A percentile compares a stretch with the other conserved stretches of the same genome.
These are phyloP conservation scores for Aciculosporium take DNA, from an alignment of 2,329 filamentous ascomycete species.

Conservation along the genomic window DNA sequence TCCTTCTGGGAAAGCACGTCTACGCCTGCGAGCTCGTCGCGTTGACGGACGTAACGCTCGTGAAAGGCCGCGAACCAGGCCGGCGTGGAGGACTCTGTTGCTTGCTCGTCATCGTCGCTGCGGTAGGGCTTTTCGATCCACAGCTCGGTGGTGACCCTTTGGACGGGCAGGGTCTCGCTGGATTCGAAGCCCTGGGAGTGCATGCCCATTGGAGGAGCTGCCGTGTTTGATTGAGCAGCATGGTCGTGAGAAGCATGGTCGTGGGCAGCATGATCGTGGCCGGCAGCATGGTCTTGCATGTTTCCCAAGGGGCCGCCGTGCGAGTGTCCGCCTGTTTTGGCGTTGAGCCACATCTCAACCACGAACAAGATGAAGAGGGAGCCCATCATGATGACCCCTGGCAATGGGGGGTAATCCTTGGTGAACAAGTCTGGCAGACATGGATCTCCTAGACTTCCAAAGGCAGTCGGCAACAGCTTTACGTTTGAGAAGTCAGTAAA, in stretches of 20 bases:
- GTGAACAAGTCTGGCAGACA: constrained; percentile 47
- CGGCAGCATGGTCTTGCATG: background rate
- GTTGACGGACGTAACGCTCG: constrained; percentile 47
- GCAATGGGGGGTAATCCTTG: constrained; percentile 44
- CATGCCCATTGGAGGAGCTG: background rate
- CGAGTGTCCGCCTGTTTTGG: constrained; percentile 42
- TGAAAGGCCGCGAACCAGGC: constrained; percentile 50
- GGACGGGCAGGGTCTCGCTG: background rate
- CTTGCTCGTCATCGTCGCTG: constrained; percentile 13
- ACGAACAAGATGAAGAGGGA: constrained; percentile 47
- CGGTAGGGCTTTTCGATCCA: background rate
- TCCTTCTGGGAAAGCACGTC: constrained; percentile 31
- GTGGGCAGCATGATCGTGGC: background rate
- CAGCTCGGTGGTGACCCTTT: background rate
- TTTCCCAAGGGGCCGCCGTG: constrained; percentile 42
- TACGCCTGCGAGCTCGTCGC: constrained; percentile 44
- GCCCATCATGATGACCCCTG: constrained; percentile 51
- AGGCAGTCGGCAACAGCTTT: constrained; percentile 45
- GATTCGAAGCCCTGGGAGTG: background rate
- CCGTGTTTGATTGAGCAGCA: background rate
- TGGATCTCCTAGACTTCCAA: constrained; percentile 34
- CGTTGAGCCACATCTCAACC: constrained; percentile 48
- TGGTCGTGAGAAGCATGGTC: no score
- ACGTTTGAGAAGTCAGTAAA: constrained; percentile 3
- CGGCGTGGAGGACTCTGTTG: constrained; percentile 31